Percentiles rank a stretch among this genome's conserved stretches.
Evolutionary conservation across 129 eudicot genomes (phyloP).

Genomic region (Helianthus annuus): HanXRQr2.0-SUNRISE NC_035445.2:161213705-161214204

Average conservation of each 20-base stretch:
- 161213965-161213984: slow-evolving; percentile 84
- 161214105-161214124: background rate
- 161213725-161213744: too few relatives aligned
- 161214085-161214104: background rate
- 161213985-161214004: slow-evolving; percentile 68
- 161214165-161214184: background rate
- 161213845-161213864: background rate
- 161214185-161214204: too few relatives aligned
- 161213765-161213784: too few relatives aligned
- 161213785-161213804: too few relatives aligned
- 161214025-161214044: slow-evolving; percentile 87
- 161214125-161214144: background rate
- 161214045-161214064: slow-evolving; percentile 54
- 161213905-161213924: slow-evolving; percentile 67
- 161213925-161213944: slow-evolving; percentile 77
- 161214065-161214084: background rate
- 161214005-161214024: slow-evolving; percentile 86
- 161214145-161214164: background rate
- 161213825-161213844: background rate
- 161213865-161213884: background rate
- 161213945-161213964: slow-evolving; percentile 98
- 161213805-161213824: background rate
- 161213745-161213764: too few relatives aligned
- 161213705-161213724: too few relatives aligned
- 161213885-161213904: background rate